Evolutionary conservation across 768 basidiomycete species (phyloP).

Genomic region (Cyclocybe cylindracea): DNA sequence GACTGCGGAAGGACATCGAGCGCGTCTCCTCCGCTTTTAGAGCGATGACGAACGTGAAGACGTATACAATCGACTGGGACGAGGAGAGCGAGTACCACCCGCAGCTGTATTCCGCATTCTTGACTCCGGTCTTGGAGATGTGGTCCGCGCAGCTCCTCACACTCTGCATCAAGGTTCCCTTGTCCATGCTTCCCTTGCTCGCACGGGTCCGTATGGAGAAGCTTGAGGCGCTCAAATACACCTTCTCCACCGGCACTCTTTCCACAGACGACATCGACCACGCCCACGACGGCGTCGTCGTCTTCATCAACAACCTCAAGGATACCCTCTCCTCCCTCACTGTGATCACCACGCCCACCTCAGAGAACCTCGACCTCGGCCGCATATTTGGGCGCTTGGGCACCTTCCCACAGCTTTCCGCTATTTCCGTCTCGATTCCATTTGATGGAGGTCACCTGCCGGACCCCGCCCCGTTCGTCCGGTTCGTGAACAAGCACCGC

Average conservation of each 20-base stretch:
- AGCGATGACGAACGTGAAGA: conserved; percentile 31
- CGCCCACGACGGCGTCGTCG: conserved; percentile 39
- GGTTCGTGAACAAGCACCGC: conserved; percentile 37
- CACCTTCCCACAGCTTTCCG: conserved; percentile 37
- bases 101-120: conserved; percentile 37
- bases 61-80: conserved; percentile 44
- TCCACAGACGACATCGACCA: conserved; percentile 29
- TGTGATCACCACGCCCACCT: conserved; percentile 34
- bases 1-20: conserved; percentile 36
- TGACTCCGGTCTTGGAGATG: conserved; percentile 32
- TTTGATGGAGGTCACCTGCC: conserved; percentile 44
- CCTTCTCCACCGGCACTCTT: conserved; percentile 33
- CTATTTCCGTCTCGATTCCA: conserved; percentile 42
- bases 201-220: conserved; percentile 32
- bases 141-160: conserved; percentile 32
- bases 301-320: conserved; percentile 45
- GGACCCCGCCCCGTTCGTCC: conserved; percentile 29
- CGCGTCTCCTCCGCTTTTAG: conserved; percentile 33
- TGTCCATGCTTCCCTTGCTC: conserved; percentile 33
- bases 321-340: conserved; percentile 37
- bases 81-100: conserved; percentile 32
- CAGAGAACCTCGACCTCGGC: conserved; percentile 39
- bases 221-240: conserved; percentile 35
- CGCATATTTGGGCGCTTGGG: conserved; percentile 38
- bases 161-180: conserved; percentile 41